These are phyloP conservation scores for Monosporozyma servazzii DNA, from an alignment of 805 yeast species.

Conservation along the genomic window DNA sequence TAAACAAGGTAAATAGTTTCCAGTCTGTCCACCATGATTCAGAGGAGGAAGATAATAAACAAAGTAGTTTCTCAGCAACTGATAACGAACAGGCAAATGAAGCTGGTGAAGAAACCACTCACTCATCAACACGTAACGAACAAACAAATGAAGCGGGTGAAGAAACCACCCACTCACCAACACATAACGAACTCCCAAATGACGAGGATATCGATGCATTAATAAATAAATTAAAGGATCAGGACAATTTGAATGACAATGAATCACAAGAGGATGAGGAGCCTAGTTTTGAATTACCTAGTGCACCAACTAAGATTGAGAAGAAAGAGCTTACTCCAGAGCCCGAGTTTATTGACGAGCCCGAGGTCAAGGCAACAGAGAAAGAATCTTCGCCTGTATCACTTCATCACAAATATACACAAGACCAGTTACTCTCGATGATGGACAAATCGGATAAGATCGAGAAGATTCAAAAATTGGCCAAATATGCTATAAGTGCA, in stretches of 20 bases:
- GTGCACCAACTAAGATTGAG: not conserved
- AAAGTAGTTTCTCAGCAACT: no score
- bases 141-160: not conserved
- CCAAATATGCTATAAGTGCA: slow-evolving; percentile 72
- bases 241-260: not conserved
- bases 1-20: not conserved
- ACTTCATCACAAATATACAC: slow-evolving; percentile 12
- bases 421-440: slow-evolving; percentile 39
- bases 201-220: slow-evolving; percentile 7
- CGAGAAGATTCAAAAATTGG: slow-evolving; percentile 53
- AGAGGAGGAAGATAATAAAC: not conserved
- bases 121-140: not conserved
- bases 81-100: no score
- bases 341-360: not conserved
- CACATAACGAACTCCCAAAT: not conserved
- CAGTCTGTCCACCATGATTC: not conserved
- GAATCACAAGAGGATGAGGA: slow-evolving; percentile 1
- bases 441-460: slow-evolving; percentile 49
- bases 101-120: not conserved
- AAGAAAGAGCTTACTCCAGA: not conserved
- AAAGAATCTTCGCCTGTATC: not conserved
- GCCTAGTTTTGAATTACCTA: not conserved
- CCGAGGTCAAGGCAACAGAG: not conserved
- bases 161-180: not conserved
- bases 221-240: not conserved